These are phyloP conservation scores for Aegilops umbellulata DNA, from an alignment of 176 grass and related monocot species.

Conservation along the genomic window DNA sequence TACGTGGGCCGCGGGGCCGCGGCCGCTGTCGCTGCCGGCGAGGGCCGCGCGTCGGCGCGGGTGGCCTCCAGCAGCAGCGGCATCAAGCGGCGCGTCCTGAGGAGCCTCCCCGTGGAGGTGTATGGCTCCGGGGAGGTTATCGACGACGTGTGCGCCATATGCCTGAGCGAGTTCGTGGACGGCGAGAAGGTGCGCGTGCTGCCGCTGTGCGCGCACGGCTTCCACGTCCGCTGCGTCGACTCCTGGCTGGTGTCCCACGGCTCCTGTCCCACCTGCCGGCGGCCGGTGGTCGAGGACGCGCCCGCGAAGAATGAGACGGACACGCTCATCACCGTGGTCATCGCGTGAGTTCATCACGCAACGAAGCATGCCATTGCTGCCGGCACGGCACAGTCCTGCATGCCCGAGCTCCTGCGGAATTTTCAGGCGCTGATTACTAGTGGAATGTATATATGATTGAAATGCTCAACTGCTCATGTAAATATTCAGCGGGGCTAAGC, in stretches of 20 bases:
- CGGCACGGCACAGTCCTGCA: too few species aligned
- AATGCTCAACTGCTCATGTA: too few species aligned
- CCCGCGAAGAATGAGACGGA: too few species aligned
- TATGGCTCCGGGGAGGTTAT: slow-evolving; percentile 14
- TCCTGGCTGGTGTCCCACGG: slow-evolving; percentile 57
- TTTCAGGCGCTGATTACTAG: too few species aligned
- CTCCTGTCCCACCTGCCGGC: slow-evolving; percentile 72
- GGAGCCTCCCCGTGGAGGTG: slow-evolving; percentile 59
- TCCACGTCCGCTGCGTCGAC: slow-evolving; percentile 71
- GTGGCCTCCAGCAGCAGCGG: background rate
- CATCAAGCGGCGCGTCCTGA: slow-evolving; percentile 50
- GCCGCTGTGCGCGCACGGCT: slow-evolving; percentile 58
- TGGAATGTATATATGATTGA: background rate
- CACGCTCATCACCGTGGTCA: too few species aligned
- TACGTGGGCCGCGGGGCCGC: slow-evolving; percentile 15
- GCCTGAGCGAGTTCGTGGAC: slow-evolving; percentile 67
- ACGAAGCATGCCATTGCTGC: too few species aligned
- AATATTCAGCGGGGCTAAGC: too few species aligned
- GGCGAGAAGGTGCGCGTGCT: slow-evolving; percentile 70
- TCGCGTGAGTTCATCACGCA: too few species aligned
- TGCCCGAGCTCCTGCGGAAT: too few species aligned
- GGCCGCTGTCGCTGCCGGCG: background rate
- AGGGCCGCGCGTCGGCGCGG: background rate
- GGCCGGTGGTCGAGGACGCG: slow-evolving; percentile 6
- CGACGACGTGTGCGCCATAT: slow-evolving; percentile 63